Evolutionary conservation across 257 asterid species (phyloP), one percentile per base, ranked within the genome.

Genomic region (Ajuga chamaepitys): DNA sequence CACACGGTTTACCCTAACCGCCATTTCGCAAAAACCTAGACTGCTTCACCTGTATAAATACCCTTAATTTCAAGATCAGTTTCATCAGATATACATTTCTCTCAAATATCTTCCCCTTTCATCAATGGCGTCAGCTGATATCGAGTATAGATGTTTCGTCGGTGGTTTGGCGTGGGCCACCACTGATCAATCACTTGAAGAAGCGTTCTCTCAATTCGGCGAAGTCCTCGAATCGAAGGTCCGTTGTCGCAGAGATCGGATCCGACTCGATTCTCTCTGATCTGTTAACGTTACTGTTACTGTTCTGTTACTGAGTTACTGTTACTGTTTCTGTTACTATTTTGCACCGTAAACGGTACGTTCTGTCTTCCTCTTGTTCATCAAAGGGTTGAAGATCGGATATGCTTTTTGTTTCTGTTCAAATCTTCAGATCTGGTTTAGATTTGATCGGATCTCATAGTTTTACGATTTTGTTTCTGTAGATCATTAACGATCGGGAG

Each of bases 161-260:
- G 97, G 95, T 79, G 97, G 97, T 1, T 35, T 82, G 69, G 88
- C 91, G 0, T 85, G 91, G 88, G 84, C 86, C 77, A 82, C 91
- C 86, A 73, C 72, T 20, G 91, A 85, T 56, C 71, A 74, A 7
- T 45, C 86, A 0, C 81, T 85, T 12, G 76, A 70, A 53, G 42
- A 82, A 0, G 88, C 88, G 4, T 85, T 85, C 70, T 71, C 91
- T 20, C 76, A 74, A 35, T 85, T 48, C 58, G 91, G 83, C 72
- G 77, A 79, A 13, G 86, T 86, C 71, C 11, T 81, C 83, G 95
- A 86, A 64, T 81, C 95, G 81, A 86, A 86, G 94, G 98, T 91
- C 96, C 74, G 91, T 88, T 72, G 88, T 70, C 73, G 89, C 93
- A 72, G 89, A 68, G 84, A 80, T 83, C 89, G 94, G 89, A 82